These are phyloP conservation scores for Tephrocybe sp. DNA, from an alignment of 768 basidiomycete species.

Conservation along the genomic window DNA sequence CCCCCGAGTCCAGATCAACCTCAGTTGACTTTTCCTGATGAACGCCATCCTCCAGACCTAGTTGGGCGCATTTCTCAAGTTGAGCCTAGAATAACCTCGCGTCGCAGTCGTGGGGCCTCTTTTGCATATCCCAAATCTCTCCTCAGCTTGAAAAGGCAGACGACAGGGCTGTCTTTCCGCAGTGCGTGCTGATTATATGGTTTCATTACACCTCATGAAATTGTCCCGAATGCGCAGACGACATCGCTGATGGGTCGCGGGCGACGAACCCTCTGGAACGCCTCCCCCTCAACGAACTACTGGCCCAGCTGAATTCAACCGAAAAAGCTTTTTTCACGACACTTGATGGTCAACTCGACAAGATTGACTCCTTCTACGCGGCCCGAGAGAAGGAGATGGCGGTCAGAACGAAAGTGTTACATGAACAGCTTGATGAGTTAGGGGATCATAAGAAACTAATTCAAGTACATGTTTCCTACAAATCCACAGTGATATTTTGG, in stretches of 20 bases:
- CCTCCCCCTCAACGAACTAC: slow-evolving; percentile 43
- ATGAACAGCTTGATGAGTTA: slow-evolving; percentile 73
- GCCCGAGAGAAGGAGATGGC: slow-evolving; percentile 66
- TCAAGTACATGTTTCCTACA: slow-evolving; percentile 39
- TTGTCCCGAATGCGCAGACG: background rate
- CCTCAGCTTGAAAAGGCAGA: background rate
- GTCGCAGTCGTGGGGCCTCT: background rate
- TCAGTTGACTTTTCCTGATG: too few relatives aligned
- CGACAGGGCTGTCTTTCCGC: background rate
- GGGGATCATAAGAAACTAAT: slow-evolving; percentile 61
- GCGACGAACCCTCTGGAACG: slow-evolving; percentile 25
- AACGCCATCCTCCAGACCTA: too few relatives aligned
- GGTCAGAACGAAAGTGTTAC: slow-evolving; percentile 43
- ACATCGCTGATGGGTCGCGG: background rate
- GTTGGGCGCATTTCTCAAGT: too few relatives aligned
- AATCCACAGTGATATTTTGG: background rate
- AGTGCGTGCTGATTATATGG: background rate
- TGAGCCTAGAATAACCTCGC: too few relatives aligned
- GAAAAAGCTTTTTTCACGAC: slow-evolving; percentile 74
- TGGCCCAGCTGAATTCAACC: slow-evolving; percentile 53
- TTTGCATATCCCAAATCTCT: slow-evolving; percentile 3
- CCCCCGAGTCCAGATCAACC: too few relatives aligned
- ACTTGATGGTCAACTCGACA: slow-evolving; percentile 77
- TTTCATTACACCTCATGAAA: background rate
- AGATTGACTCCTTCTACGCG: slow-evolving; percentile 81